Base-by-base conservation (phyloP, 2,329 filamentous ascomycete species). In the Calonectria ilicicola region DNA sequence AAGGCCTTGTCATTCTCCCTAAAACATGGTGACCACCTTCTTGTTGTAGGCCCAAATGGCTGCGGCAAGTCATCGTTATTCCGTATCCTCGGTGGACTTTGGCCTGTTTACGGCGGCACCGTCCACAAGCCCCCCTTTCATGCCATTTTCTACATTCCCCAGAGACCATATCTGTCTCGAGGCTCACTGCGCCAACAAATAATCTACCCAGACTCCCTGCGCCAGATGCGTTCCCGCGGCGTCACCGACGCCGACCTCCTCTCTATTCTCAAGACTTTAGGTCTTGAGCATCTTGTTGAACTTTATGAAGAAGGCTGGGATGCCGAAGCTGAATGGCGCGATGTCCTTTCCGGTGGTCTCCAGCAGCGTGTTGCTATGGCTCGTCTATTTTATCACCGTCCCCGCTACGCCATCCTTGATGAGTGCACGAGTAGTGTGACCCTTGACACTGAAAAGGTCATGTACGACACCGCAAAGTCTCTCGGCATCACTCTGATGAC, bases 321-420 rank as follows among this genome's bases (percentile, higher is more conserved):
- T 81, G 94, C 95, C 8, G 95, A 98, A 84, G 95, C 96, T 65
- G 96, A 98, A 86, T 99, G 97, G 97, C 93, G 95, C 60, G 96
- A 98, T 78, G 95, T 98, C 1, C 90, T 99, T 32, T 98, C 95
- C 0, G 95, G 95, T 15, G 97, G 97, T 8, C 88, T 98, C 23
- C 97, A 99, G 85, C 97, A 99, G 86, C 93, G 97, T 65, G 94
- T 99, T 26, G 97, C 97, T 72, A 98, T 98, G 95, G 97, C 97
- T 0, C 90, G 97, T 0, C 89, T 95, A 21, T 98, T 98, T 85
- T 98, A 98, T 84, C 96, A 98, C 85, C 89, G 92, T 12, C 96
- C 96, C 0, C 93, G 94, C 78, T 98, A 98, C 83, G 97, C 97
- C 14, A 99, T 99, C 77, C 88, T 99, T 44, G 97, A 99, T 82